Evolutionary conservation across 495 filamentous ascomycete species (phyloP).

Genomic region (Pyronema domesticum): DNA sequence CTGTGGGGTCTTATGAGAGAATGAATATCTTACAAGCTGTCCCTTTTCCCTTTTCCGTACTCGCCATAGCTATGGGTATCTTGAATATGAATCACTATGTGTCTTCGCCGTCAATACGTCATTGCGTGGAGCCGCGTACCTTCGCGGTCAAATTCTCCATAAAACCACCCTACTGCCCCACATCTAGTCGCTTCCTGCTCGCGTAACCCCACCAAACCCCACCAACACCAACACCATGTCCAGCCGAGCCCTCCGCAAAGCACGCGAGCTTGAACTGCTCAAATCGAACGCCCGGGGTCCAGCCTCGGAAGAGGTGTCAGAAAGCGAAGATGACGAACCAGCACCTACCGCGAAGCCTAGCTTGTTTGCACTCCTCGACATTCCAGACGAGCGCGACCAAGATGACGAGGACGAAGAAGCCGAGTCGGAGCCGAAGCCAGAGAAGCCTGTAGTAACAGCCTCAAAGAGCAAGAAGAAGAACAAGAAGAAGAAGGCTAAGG

Average conservation of each 20-base stretch:
- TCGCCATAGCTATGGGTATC: too few relatives aligned
- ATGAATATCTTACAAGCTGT: too few relatives aligned
- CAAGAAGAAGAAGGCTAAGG: slow-evolving; percentile 45
- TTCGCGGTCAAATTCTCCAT: too few relatives aligned
- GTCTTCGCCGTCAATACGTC: too few relatives aligned
- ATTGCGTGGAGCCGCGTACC: too few relatives aligned
- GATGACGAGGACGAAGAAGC: slow-evolving; percentile 28
- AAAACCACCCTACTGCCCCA: too few relatives aligned
- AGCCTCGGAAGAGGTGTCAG: slow-evolving; percentile 13
- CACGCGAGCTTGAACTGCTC: slow-evolving; percentile 17
- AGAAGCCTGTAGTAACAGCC: slow-evolving; percentile 27
- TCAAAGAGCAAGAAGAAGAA: slow-evolving; percentile 34
- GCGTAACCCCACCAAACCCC: not conserved
- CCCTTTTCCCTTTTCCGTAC: too few relatives aligned
- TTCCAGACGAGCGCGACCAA: slow-evolving; percentile 32
- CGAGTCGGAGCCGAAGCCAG: slow-evolving; percentile 25
- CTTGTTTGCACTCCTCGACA: slow-evolving; percentile 26
- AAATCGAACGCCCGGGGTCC: not conserved
- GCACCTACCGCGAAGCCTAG: slow-evolving; percentile 18
- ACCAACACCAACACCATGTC: slow-evolving; percentile 13
- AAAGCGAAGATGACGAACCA: slow-evolving; percentile 22
- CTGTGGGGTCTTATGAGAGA: too few relatives aligned
- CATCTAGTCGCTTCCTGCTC: too few relatives aligned
- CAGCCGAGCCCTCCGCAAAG: slow-evolving; percentile 20
- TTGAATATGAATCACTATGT: too few relatives aligned